Percentiles rank a stretch among this genome's conserved stretches.
Conservation (phyloP, 768 basidiomycete genomes). For the Nidularia sp. region DNA sequence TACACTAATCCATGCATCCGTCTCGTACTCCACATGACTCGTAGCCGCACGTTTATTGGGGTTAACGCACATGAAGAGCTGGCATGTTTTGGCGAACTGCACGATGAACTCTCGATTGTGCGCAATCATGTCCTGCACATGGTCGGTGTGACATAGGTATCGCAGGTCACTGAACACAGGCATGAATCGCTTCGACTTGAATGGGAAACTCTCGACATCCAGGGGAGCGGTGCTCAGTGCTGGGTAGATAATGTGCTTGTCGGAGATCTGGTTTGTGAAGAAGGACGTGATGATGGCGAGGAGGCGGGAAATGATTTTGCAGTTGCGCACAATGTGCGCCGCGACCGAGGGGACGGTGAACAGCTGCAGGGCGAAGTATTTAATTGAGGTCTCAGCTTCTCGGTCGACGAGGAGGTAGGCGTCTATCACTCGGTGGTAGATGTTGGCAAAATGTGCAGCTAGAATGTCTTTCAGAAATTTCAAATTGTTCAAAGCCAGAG, state of each 20-base stretch:
- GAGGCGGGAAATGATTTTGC: constrained; percentile 71
- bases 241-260: constrained; percentile 60
- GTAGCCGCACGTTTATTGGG: constrained; percentile 80
- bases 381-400: constrained; percentile 93
- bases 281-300: constrained; percentile 85
- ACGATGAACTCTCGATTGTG: constrained; percentile 60
- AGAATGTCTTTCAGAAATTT: background rate
- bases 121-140: constrained; percentile 78
- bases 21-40: constrained; percentile 93
- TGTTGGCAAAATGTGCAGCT: constrained; percentile 82
- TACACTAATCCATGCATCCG: constrained; percentile 94
- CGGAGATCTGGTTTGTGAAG: constrained; percentile 85
- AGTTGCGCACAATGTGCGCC: constrained; percentile 68
- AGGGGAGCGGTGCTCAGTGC: constrained; percentile 30
- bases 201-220: constrained; percentile 82
- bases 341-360: constrained; percentile 90
- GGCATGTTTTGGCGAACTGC: constrained; percentile 73
- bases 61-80: constrained; percentile 91
- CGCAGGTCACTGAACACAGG: constrained; percentile 90
- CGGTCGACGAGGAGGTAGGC: constrained; percentile 90
- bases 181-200: constrained; percentile 95
- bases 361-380: constrained; percentile 88
- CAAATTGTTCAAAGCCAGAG: too few relatives aligned
- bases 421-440: constrained; percentile 85
- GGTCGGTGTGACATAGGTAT: constrained; percentile 76